Evolutionary conservation across 1,284 basidiomycete genomes (phyloP), one percentile per base, ranked within the genome.

Genomic region (Ustilago lituana): DNA sequence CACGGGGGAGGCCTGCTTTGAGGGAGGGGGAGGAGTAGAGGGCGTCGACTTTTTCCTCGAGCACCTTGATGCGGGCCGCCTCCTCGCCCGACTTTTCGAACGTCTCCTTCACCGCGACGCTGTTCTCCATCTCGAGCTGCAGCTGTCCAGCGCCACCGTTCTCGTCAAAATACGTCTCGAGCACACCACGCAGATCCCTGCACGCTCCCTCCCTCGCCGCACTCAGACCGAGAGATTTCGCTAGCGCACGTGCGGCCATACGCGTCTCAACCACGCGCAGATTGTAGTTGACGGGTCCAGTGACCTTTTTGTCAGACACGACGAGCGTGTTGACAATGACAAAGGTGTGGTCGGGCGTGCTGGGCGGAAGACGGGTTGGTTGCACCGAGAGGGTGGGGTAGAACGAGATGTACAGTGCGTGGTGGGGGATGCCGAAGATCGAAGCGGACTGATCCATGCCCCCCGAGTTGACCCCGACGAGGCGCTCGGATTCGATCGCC

Each of bases 391-490:
- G 65, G 15, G 47, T 38, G 1, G 80, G 80, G 27, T 59, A 66
- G 59, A 82, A 82, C 10, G 74, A 73, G 29, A 82, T 78, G 53
- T 69, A 79, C 10, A 82, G 59, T 1, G 78, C 78, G 33, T 75
- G 69, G 33, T 70, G 52, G 9, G 73, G 71, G 32, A 73, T 68
- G 27, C 71, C 57, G 32, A 81, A 82, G 50, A 82, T 76, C n/a
- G 72, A 75, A 0, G 76, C 80, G 3, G 72, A 59, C 44, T 82
- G 80, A 54, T 82, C 80, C 80, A 82, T 82, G 15, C 79, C 80
- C 17, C 80, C 80, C 11, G 76, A 77, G 29, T 74, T 77, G 39
- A 82, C 80, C 12, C 80, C 80, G 12, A 82, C 78, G n/a, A 80
- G 51, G 2, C 67, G 53, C 51, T 74, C 78, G 22, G 74, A 77